phyloP scores from a whole-genome alignment of 148 eudicot species.

The Diospyros kaki region DNA sequence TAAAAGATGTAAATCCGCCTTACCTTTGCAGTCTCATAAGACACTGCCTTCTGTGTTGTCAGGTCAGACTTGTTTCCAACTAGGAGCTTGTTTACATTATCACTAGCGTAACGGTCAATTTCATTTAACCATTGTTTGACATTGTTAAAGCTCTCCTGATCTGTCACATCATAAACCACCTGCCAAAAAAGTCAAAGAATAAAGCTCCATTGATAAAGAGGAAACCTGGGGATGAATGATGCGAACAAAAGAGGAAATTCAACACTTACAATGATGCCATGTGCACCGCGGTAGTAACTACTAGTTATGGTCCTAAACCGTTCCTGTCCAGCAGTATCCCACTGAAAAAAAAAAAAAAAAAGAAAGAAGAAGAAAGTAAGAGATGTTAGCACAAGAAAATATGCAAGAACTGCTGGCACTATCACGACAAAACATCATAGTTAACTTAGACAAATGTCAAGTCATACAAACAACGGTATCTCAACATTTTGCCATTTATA shows the following conservation, averaged over 20 bases:
- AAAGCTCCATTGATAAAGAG: neutral
- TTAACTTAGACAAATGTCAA: no score
- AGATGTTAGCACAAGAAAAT: no score
- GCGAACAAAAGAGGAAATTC: neutral
- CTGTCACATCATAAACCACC: constrained; percentile 60
- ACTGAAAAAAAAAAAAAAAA: constrained; percentile 27
- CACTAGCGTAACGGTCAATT: constrained; percentile 61
- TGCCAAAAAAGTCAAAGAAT: constrained; percentile 9
- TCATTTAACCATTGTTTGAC: constrained; percentile 60
- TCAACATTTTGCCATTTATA: no score
- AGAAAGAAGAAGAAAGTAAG: neutral
- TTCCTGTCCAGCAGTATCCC: constrained; percentile 91
- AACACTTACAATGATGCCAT: constrained; percentile 66
- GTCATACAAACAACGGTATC: no score
- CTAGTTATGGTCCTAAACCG: constrained; percentile 79
- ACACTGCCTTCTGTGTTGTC: constrained; percentile 42
- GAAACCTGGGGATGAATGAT: neutral
- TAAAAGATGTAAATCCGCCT: neutral
- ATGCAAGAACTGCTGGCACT: no score
- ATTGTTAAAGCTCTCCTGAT: constrained; percentile 55
- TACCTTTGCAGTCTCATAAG: constrained; percentile 53
- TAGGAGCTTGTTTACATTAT: constrained; percentile 52
- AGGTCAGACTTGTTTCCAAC: constrained; percentile 62
- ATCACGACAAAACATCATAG: no score
- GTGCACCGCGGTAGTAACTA: constrained; percentile 83